Conservation (phyloP, 1,139 yeast species). For the Cylindricascospora bacillispora region DNA sequence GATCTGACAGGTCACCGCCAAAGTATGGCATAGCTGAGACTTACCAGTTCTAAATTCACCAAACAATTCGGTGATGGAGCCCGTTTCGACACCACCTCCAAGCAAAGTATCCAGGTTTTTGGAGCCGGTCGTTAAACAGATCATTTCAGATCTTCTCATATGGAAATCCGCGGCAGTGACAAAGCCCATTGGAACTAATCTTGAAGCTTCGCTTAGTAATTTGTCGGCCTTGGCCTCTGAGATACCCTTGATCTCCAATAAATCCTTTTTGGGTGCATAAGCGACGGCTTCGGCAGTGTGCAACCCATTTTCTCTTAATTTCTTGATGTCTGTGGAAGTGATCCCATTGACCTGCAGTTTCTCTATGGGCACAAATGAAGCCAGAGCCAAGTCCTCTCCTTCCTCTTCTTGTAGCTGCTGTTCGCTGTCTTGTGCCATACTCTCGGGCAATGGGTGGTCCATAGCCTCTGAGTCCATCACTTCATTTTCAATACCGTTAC, state of each 20-base stretch:
- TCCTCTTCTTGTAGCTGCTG: constrained; percentile 15
- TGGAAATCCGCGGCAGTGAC: constrained; percentile 96
- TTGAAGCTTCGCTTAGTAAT: constrained; percentile 68
- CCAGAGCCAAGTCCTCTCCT: constrained; percentile 33
- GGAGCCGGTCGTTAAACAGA: constrained; percentile 90
- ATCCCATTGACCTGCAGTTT: constrained; percentile 73
- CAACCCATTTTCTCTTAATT: constrained; percentile 70
- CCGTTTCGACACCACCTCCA: constrained; percentile 97
- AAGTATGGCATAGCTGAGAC: constrained; percentile 90
- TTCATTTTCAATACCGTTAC: constrained; percentile 1
- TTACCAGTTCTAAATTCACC: constrained; percentile 98
- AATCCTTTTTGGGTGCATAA: constrained; percentile 71
- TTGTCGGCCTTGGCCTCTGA: constrained; percentile 94
- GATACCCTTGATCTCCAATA: constrained; percentile 75
- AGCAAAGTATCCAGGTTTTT: constrained; percentile 83
- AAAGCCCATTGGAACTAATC: constrained; percentile 89
- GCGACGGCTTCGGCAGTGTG: constrained; percentile 90
- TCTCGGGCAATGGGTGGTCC: constrained; percentile 1
- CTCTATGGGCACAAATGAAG: constrained; percentile 27
- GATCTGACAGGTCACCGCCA: constrained; percentile 92
- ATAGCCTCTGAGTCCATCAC: constrained; percentile 2
- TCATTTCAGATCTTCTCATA: constrained; percentile 76
- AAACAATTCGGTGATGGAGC: constrained; percentile 89
- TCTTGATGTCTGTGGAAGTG: constrained; percentile 62
- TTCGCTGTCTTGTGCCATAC: constrained; percentile 7